Percentiles rank a stretch among this genome's conserved stretches.
Conservation (phyloP, 331 rosid genomes). For the Ulmus americana region DNA sequence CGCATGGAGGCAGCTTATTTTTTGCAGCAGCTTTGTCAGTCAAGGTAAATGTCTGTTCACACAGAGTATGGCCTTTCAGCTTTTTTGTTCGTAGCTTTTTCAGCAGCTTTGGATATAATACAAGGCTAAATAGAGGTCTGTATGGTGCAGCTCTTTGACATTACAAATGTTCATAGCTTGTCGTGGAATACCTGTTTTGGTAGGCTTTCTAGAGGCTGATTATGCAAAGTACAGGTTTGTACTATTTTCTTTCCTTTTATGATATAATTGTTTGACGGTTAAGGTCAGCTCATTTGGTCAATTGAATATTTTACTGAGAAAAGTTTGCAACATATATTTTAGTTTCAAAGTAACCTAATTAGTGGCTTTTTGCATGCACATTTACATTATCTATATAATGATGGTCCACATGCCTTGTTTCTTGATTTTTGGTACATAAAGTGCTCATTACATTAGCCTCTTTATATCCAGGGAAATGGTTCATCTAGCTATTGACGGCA, state of each 20-base stretch:
- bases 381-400: not conserved
- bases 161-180: slow-evolving; percentile 98
- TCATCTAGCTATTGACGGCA: slow-evolving; percentile 98
- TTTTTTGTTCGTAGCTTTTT: not conserved
- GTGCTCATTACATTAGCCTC: slow-evolving; percentile 5
- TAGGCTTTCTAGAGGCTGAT: slow-evolving; percentile 95
- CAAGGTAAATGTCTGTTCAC: slow-evolving; percentile 49
- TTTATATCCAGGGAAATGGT: slow-evolving; percentile 78
- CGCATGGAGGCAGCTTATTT: slow-evolving; percentile 97
- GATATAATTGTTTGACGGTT: not conserved
- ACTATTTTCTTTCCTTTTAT: not conserved
- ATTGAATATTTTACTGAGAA: slow-evolving; percentile 3
- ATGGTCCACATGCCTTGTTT: not conserved
- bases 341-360: not conserved
- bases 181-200: slow-evolving; percentile 97
- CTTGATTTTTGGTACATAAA: not conserved
- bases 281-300: slow-evolving; percentile 6
- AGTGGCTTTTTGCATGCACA: not conserved
- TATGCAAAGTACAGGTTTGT: slow-evolving; percentile 96
- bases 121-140: slow-evolving; percentile 21
- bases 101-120: not conserved
- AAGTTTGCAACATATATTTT: not conserved
- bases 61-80: slow-evolving; percentile 4
- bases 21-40: slow-evolving; percentile 96
- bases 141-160: slow-evolving; percentile 72